phyloP scores from a whole-genome alignment of 805 yeast species.

The Teunomyces gatunensis region DNA sequence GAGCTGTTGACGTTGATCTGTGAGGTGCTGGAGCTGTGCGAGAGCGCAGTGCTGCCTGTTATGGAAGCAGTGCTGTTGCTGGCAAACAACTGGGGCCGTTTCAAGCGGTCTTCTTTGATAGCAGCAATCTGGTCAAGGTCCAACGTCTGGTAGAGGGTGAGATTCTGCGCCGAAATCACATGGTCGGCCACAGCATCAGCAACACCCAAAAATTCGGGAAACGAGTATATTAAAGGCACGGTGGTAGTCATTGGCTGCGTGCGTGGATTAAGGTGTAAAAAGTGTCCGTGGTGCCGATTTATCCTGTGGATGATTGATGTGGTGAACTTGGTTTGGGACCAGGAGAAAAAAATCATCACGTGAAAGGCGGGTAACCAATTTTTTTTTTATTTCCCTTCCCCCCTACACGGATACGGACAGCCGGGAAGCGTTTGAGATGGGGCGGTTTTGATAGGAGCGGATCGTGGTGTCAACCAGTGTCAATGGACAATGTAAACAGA shows the following conservation, averaged over 20 bases:
- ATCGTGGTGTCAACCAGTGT: no score
- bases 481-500: no score
- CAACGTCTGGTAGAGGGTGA: conserved; percentile 50
- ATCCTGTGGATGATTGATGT: conserved; percentile 1
- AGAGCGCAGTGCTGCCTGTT: conserved; percentile 1
- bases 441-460: no score
- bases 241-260: conserved; percentile 73
- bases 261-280: background rate
- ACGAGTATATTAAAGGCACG: conserved; percentile 89
- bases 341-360: conserved; percentile 1
- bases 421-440: no score
- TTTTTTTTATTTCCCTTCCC: no score
- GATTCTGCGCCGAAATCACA: conserved; percentile 82
- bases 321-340: background rate
- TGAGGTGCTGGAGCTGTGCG: background rate
- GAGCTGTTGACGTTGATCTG: conserved; percentile 8
- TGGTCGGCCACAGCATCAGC: conserved; percentile 98
- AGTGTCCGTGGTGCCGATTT: background rate
- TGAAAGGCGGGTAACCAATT: background rate
- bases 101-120: conserved; percentile 26
- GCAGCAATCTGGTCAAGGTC: conserved; percentile 32
- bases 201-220: conserved; percentile 84
- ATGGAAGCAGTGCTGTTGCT: conserved; percentile 13
- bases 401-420: no score
- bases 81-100: conserved; percentile 14